Evolutionary conservation across 2,329 filamentous ascomycete species (phyloP), one percentile per base, ranked within the genome.

Genomic region (Akanthomyces muscarius): DNA sequence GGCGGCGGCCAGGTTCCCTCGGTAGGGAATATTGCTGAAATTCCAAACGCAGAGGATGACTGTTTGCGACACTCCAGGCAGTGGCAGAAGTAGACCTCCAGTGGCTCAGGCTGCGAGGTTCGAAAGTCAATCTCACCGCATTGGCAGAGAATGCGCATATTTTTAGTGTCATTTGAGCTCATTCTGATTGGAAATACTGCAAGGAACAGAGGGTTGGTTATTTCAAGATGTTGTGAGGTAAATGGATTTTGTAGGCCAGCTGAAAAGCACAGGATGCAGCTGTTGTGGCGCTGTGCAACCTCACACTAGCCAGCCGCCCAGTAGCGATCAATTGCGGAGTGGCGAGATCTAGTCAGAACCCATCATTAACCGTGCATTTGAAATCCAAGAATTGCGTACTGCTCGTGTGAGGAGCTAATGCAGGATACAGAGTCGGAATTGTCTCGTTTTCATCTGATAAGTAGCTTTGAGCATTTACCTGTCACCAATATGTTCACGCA

Each of bases 1-100:
- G 75, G 51, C 1, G 79, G 71, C 0, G 79, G 79, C 68, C 80
- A 77, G 51, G 80, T 71, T 25, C 73, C 74, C 10, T 72, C 71
- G 3, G 75, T 70, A 2, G 75, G 73, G 66, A 77, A 81, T 63
- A 79, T 73, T 63, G 78, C 77, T 0, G 78, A 80, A 1, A 76
- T 78, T 28, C 79, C 79, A 65, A 79, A 81, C 2, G 79, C 78
- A 0, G 79, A 81, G 4, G 72, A 71, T 0, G 78, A 77, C 65
- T 81, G 78, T 59, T 72, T 78, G 50, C 75, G 78, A 65, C 79
- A 81, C 60, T 80, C 74, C 55, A 73, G 71, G 68, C 79, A 81
- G 70, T 81, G 80, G 67, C 79, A 82, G 70, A 77, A 74, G 67
- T 75, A 79, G 23, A 80, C 67, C 7, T 69, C 71, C 28, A 75